Evolutionary conservation across 2,329 filamentous ascomycete genomes (phyloP).

Genomic region (Hysterium pulicare): DNA sequence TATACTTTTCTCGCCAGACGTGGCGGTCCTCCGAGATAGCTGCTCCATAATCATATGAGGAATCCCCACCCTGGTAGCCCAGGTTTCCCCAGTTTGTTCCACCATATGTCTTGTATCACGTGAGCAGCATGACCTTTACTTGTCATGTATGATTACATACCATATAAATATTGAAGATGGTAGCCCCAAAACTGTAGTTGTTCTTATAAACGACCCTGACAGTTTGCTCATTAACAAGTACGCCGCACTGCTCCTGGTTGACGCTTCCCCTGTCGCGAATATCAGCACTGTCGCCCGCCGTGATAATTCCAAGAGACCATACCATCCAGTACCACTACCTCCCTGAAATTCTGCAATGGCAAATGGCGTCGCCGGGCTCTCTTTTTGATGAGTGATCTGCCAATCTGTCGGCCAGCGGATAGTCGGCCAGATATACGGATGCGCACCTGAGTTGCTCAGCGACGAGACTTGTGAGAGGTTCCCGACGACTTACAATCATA

Average conservation of each 20-base stretch:
- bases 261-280: constrained; percentile 72
- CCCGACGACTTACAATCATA: too few species aligned
- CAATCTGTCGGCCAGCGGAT: constrained; percentile 56
- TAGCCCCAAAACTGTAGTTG: constrained; percentile 61
- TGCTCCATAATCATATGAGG: constrained; percentile 59
- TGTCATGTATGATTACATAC: too few species aligned
- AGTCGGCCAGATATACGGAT: constrained; percentile 60
- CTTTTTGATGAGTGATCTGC: constrained; percentile 51
- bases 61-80: constrained; percentile 60
- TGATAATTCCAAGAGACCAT: too few species aligned
- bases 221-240: constrained; percentile 68
- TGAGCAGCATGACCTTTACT: too few species aligned
- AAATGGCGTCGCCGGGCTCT: constrained; percentile 65
- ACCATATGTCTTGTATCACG: too few species aligned
- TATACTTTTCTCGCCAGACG: constrained; percentile 71
- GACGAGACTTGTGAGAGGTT: too few species aligned
- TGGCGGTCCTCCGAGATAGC: constrained; percentile 67
- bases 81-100: constrained; percentile 84
- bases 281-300: too few species aligned
- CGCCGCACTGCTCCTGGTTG: constrained; percentile 63
- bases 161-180: constrained; percentile 74
- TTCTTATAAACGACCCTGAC: constrained; percentile 80
- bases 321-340: constrained; percentile 70
- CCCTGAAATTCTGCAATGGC: constrained; percentile 64
- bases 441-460: too few species aligned